A percentile compares a stretch with the other conserved stretches of the same genome.
Conservation (phyloP, 495 filamentous ascomycete genomes). For the Penicillium steckii region DNA sequence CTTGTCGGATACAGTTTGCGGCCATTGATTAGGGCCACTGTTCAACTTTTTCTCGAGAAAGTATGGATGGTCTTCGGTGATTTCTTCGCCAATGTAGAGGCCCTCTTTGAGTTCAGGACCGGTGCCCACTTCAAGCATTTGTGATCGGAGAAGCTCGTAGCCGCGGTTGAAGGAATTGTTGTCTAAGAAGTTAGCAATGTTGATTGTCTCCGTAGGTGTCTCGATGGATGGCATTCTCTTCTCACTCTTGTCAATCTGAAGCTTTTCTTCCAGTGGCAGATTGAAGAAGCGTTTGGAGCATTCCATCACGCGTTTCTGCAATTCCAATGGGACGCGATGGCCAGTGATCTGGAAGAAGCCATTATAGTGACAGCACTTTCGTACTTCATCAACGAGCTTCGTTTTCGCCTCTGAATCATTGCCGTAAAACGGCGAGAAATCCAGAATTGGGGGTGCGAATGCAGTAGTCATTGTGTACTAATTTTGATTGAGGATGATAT, state of each 20-base stretch:
- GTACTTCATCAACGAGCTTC: conserved; percentile 28
- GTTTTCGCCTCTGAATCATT: conserved; percentile 27
- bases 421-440: conserved; percentile 37
- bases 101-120: conserved; percentile 53
- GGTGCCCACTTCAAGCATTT: conserved; percentile 46
- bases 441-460: conserved; percentile 32
- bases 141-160: conserved; percentile 49
- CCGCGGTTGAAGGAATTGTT: conserved; percentile 42
- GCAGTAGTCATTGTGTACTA: conserved; percentile 18
- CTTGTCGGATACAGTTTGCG: conserved; percentile 34
- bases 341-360: conserved; percentile 53
- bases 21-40: conserved; percentile 52
- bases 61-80: conserved; percentile 39
- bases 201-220: neutral
- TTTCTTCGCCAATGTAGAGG: conserved; percentile 48
- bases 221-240: neutral
- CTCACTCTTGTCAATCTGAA: conserved; percentile 42
- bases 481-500: neutral
- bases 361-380: conserved; percentile 36
- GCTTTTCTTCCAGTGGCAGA: conserved; percentile 51
- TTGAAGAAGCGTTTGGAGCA: conserved; percentile 50
- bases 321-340: conserved; percentile 40
- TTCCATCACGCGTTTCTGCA: conserved; percentile 31
- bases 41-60: conserved; percentile 34
- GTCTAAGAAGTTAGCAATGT: conserved; percentile 22